Base-by-base conservation (phyloP, 75 land plant genomes). In the Chamaecyparis obtusa region DNA sequence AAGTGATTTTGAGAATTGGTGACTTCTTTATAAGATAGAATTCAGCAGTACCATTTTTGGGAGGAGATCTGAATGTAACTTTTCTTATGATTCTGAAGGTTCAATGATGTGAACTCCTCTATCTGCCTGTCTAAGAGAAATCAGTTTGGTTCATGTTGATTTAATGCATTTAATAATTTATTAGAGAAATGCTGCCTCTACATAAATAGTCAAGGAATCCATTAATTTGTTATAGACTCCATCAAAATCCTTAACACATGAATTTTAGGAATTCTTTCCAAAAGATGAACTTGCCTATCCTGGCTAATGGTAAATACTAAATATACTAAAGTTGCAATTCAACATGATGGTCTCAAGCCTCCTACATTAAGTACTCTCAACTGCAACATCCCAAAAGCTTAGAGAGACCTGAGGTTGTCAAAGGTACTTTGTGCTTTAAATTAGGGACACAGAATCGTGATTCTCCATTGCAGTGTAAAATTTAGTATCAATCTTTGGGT, bases 111-210 rank as follows among this genome's bases (percentile, higher is more conserved):
- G 89, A 9, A 95, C 95, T 54, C 91, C 85, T 11, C 95, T 95
- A 89, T 95, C 95, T 43, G 89, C 94, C 91, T 94, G 88, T 69
- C 94, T 94, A 51, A 94, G 89, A 27, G 95, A 95, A 54, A 95
- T 78, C 93, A 95, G 55, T 95, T 91, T 15, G 94, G 90, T 49
- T 95, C 94, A 11, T 93, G 80, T 54, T 95, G 97, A 92, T 94
- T 93, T 51, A 95, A 90, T 19, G 95, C 91, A 69, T 94, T 89
- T 37, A 94, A 94, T 33, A 93, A 44, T 39, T 39, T 39, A 39
- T 39, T 39, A 72, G 95, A 93, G 87, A 91, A 91, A 16, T 55
- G 57, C 19, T 55, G 32, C 82, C 91, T 21, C 57, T 49, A 85
- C 92, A 57, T 67, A 87, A 14, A 43, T 82, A 24, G 30, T 17